Evolutionary conservation across 768 basidiomycete species (phyloP), one percentile per base, ranked within the genome.

Genomic region (Suillus brevipes): DNA sequence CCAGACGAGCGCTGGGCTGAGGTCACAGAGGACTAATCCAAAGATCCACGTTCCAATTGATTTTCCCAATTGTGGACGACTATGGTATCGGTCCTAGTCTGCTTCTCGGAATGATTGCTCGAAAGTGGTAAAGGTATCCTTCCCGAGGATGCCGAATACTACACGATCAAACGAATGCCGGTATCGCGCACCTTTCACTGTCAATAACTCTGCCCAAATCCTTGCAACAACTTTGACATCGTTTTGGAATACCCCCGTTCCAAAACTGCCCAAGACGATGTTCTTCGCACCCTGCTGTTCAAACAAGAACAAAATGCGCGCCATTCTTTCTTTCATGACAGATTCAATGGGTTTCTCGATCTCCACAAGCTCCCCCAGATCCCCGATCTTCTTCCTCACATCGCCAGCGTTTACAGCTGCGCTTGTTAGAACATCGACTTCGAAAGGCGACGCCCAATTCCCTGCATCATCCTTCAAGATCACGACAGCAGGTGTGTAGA

Each of bases 211-310:
- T 53, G 81, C 84, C 87, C 91, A 93, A 52, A 88, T 81, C 40
- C 73, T 76, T 6, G 88, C 90, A 18, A 92, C 82, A 60, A 81
- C 77, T 49, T 75, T 71, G 28, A 90, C 83, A 40, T 82, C 78
- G 74, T 93, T 93, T 63, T 79, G 80, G 76, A 92, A 93, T 3
- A 89, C 90, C 3, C 91, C 91, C 1, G 91, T 92, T 14, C 91
- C 91, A 73, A 90, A 93, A 68, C 87, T 87, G 38, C 91, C 91
- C 36, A 93, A 77, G 0, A 92, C 86, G 57, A 92, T 66, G 68
- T 86, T 81, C 71, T 78, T 81, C 20, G 82, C 83, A 20, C 87
- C 86, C 70, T 85, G 80, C 61, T 79, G 78, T 75, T 91, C 85
- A 72, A 91, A 89, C 37, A 91, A 77, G 63, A 79, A 84, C 34